Percentiles rank a stretch among this genome's conserved stretches.
Evolutionary conservation across 345 rosid genomes (phyloP).

Genomic region (Kandelia obovata): DNA sequence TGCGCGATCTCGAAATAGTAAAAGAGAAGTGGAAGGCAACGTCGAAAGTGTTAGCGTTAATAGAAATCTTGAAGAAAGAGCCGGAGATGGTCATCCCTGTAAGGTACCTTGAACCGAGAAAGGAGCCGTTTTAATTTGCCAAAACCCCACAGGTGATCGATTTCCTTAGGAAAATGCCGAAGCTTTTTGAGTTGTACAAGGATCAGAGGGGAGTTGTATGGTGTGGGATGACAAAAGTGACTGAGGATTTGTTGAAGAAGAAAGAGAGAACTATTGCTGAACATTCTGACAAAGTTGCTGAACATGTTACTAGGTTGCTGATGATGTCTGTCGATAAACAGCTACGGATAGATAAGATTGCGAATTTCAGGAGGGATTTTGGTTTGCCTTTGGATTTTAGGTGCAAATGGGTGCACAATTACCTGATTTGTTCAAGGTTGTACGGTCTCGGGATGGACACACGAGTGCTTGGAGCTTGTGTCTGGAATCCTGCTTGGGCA

Average conservation of each 20-base stretch:
- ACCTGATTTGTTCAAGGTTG: slow-evolving; percentile 60
- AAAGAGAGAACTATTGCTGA: slow-evolving; percentile 58
- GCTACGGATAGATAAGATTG: slow-evolving; percentile 64
- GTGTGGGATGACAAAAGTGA: slow-evolving; percentile 74
- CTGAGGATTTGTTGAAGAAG: slow-evolving; percentile 57
- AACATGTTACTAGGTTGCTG: slow-evolving; percentile 67
- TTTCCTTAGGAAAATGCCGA: slow-evolving; percentile 66
- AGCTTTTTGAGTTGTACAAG: slow-evolving; percentile 70
- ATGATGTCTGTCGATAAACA: slow-evolving; percentile 70
- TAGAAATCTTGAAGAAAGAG: slow-evolving; percentile 66
- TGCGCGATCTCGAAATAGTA: slow-evolving; percentile 65
- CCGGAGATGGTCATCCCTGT: slow-evolving; percentile 66
- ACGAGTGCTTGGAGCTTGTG: slow-evolving; percentile 64
- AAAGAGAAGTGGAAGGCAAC: slow-evolving; percentile 70
- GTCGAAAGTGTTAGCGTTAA: slow-evolving; percentile 52
- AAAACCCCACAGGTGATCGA: slow-evolving; percentile 62
- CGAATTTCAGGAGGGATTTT: slow-evolving; percentile 71
- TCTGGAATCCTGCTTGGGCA: slow-evolving; percentile 85
- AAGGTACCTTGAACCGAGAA: slow-evolving; percentile 49
- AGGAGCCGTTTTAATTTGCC: slow-evolving; percentile 57
- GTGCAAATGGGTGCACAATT: slow-evolving; percentile 58
- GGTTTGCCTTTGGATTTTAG: slow-evolving; percentile 80
- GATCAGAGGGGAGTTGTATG: slow-evolving; percentile 66
- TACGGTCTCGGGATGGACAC: slow-evolving; percentile 38
- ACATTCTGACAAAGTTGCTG: slow-evolving; percentile 62